phyloP scores from a whole-genome alignment of 2,329 filamentous ascomycete genomes.

The Penicillium sp. region DNA sequence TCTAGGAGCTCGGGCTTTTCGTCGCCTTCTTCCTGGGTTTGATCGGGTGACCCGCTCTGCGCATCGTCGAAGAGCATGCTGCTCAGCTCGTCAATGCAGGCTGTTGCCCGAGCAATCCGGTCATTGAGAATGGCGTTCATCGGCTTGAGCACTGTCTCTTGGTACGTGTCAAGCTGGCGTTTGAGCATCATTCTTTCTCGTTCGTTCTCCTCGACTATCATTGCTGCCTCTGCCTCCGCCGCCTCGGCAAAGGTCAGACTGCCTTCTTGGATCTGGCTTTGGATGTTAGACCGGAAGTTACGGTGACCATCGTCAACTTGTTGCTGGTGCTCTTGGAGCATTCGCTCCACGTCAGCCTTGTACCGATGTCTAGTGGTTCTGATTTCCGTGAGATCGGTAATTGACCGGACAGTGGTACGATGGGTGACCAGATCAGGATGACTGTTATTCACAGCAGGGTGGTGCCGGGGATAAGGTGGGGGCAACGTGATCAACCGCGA shows the following conservation, averaged over 20 bases:
- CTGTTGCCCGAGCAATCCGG: conserved; percentile 68
- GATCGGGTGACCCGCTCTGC: conserved; percentile 66
- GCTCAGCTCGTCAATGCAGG: conserved; percentile 71
- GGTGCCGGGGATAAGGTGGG: conserved; percentile 87
- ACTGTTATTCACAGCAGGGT: conserved; percentile 92
- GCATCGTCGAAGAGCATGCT: conserved; percentile 69
- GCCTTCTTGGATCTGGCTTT: conserved; percentile 72
- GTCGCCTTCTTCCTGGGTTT: conserved; percentile 90
- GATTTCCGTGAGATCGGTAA: conserved; percentile 71
- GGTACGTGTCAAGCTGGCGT: conserved; percentile 77
- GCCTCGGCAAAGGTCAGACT: conserved; percentile 79
- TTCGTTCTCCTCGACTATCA: conserved; percentile 65
- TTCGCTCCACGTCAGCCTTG: conserved; percentile 48
- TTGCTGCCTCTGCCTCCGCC: conserved; percentile 72
- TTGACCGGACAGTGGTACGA: conserved; percentile 66
- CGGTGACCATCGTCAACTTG: conserved; percentile 59
- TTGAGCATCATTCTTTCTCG: conserved; percentile 70
- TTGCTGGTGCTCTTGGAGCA: conserved; percentile 52
- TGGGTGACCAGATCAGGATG: conserved; percentile 83
- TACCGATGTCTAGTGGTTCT: conserved; percentile 59
- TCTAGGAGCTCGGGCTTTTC: conserved; percentile 91
- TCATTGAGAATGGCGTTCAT: conserved; percentile 74
- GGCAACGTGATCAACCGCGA: conserved; percentile 89
- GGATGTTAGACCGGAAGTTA: conserved; percentile 68
- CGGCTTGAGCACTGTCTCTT: conserved; percentile 76